Conservation (phyloP, 805 yeast species). For the Myxozyma mucilagina region DNA sequence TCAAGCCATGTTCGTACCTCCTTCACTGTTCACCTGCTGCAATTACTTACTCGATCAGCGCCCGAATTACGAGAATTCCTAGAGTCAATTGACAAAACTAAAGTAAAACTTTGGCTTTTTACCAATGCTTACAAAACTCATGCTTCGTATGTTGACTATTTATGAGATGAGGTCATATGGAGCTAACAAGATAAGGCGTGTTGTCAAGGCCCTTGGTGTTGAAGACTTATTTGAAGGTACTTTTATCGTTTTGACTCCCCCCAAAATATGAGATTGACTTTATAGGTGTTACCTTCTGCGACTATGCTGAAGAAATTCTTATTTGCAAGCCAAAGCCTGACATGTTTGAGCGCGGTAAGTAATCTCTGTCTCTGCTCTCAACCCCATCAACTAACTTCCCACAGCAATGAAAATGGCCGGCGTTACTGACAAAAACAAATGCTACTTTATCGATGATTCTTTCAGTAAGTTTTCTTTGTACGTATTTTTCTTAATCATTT, state of each 20-base stretch:
- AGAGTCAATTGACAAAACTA: constrained; percentile 44
- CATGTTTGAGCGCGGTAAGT: constrained; percentile 59
- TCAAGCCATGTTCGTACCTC: constrained; percentile 51
- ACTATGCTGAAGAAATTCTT: constrained; percentile 63
- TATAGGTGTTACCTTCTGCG: constrained; percentile 73
- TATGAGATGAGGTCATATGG: not conserved
- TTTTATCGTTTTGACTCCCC: not conserved
- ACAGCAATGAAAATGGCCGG: constrained; percentile 59
- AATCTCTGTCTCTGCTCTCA: no score
- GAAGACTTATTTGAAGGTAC: constrained; percentile 91
- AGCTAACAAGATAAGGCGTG: constrained; percentile 49
- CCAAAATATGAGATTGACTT: not conserved
- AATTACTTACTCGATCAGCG: constrained; percentile 44
- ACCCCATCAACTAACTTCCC: not conserved
- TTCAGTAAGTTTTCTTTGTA: constrained; percentile 41
- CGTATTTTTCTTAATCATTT: not conserved
- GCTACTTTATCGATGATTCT: constrained; percentile 88
- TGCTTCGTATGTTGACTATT: constrained; percentile 46
- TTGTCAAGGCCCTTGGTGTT: constrained; percentile 73
- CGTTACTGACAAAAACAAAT: constrained; percentile 47
- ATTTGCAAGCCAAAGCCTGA: constrained; percentile 85
- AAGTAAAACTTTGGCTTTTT: constrained; percentile 80
- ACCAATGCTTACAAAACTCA: constrained; percentile 94
- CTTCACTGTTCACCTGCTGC: not conserved
- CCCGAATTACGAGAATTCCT: constrained; percentile 40